Conservation (phyloP, 2,329 filamentous ascomycete genomes). For the Alternaria brassicicola region DNA sequence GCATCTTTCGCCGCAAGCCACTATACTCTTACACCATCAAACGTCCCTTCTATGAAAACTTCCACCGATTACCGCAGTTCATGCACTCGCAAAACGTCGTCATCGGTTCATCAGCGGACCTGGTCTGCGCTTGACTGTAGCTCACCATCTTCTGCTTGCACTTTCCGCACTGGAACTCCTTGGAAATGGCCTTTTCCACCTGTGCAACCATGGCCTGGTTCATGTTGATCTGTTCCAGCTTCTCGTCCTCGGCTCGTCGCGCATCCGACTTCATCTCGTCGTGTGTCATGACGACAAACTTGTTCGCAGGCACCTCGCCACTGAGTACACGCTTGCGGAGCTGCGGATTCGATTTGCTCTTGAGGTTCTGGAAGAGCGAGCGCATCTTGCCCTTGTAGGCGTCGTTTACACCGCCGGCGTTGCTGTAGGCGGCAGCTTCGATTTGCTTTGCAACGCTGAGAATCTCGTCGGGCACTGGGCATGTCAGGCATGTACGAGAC, state of each 20-base stretch:
- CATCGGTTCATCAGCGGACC: constrained; percentile 89
- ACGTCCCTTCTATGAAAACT: constrained; percentile 44
- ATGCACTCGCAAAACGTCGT: constrained; percentile 63
- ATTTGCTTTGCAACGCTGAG: constrained; percentile 70
- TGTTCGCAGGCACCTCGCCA: constrained; percentile 72
- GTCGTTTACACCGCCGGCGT: constrained; percentile 71
- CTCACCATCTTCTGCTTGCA: constrained; percentile 94
- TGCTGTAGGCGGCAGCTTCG: constrained; percentile 75
- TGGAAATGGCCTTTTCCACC: constrained; percentile 87
- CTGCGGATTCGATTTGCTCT: constrained; percentile 83
- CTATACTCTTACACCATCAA: constrained; percentile 1
- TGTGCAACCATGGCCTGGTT: constrained; percentile 94
- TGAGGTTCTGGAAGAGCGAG: constrained; percentile 92
- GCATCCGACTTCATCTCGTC: constrained; percentile 91
- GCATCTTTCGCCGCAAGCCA: constrained; percentile 1
- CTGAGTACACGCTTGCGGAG: constrained; percentile 77
- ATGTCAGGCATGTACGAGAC: constrained; percentile 25
- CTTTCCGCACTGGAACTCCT: constrained; percentile 85
- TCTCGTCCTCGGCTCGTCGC: constrained; percentile 75
- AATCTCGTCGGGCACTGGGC: constrained; percentile 65
- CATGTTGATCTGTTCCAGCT: constrained; percentile 90
- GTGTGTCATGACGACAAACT: constrained; percentile 84
- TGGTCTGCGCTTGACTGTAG: constrained; percentile 95
- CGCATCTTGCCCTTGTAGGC: constrained; percentile 89
- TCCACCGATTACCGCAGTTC: constrained; percentile 59